phyloP scores from a whole-genome alignment of 768 basidiomycete species.

The Clathrus columnatus region DNA sequence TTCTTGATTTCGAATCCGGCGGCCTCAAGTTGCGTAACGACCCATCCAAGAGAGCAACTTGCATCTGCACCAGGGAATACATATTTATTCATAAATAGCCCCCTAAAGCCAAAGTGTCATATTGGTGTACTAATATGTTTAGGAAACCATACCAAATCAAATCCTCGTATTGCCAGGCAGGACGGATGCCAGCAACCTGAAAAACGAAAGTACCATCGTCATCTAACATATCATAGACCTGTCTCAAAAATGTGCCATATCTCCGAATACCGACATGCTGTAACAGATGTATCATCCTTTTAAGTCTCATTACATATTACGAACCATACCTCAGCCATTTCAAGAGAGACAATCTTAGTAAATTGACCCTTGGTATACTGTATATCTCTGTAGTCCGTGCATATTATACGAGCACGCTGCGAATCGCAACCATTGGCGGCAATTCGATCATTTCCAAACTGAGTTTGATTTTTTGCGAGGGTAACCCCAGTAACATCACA shows the following conservation, averaged over 20 bases:
- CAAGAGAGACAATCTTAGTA: constrained; percentile 90
- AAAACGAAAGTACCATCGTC: constrained; percentile 92
- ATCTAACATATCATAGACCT: constrained; percentile 88
- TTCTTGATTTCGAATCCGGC: constrained; percentile 97
- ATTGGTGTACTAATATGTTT: background rate
- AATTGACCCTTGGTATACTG: constrained; percentile 57
- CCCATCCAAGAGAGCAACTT: constrained; percentile 92
- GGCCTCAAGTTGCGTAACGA: constrained; percentile 67
- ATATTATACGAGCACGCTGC: constrained; percentile 89
- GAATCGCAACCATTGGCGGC: constrained; percentile 72
- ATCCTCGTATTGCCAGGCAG: constrained; percentile 97
- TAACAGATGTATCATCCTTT: background rate
- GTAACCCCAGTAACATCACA: constrained; percentile 96
- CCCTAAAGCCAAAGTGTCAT: constrained; percentile 36
- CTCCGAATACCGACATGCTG: constrained; percentile 93
- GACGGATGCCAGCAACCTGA: constrained; percentile 96
- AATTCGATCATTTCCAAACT: constrained; percentile 87
- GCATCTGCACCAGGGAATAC: constrained; percentile 99
- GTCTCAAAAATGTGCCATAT: constrained; percentile 79
- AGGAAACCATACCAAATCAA: constrained; percentile 64
- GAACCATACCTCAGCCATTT: constrained; percentile 85
- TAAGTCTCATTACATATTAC: background rate
- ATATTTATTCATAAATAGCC: constrained; percentile 97
- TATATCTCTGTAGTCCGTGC: constrained; percentile 40
- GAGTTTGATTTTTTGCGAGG: constrained; percentile 81